phyloP scores from a whole-genome alignment of 352 stramenopile genomes.

The Saprolegnia parasitica region DNA sequence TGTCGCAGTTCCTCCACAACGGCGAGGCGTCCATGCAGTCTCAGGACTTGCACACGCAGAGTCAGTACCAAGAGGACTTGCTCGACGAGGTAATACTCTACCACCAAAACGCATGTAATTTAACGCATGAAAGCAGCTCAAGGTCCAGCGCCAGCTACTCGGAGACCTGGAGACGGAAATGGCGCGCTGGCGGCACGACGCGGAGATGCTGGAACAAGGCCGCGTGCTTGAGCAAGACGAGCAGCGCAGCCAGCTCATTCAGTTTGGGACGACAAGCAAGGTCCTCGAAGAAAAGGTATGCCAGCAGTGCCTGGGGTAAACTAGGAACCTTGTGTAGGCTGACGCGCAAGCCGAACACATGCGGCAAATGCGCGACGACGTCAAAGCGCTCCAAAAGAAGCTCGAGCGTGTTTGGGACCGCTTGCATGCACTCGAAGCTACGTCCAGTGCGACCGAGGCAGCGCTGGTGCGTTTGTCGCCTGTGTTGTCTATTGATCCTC shows the following conservation, averaged over 20 bases:
- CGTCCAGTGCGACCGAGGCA: constrained; percentile 43
- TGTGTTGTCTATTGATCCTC: not conserved
- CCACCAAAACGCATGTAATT: not conserved
- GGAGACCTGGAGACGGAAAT: constrained; percentile 67
- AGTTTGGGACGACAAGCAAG: constrained; percentile 54
- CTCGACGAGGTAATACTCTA: constrained; percentile 23
- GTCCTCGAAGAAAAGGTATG: constrained; percentile 60
- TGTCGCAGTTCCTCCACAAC: constrained; percentile 24
- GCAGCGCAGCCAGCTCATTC: constrained; percentile 67
- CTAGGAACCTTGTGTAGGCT: constrained; percentile 16
- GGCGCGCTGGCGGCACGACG: constrained; percentile 63
- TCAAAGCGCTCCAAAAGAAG: constrained; percentile 39
- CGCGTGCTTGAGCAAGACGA: constrained; percentile 69
- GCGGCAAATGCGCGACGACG: constrained; percentile 58
- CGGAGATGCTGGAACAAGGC: constrained; percentile 71
- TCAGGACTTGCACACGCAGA: constrained; percentile 12
- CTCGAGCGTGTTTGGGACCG: constrained; percentile 52
- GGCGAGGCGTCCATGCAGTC: constrained; percentile 18
- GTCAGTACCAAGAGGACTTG: constrained; percentile 23
- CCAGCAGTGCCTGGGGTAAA: not conserved
- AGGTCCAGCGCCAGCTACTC: constrained; percentile 63
- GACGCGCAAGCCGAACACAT: constrained; percentile 54
- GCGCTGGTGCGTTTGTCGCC: constrained; percentile 33
- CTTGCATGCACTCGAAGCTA: constrained; percentile 55
- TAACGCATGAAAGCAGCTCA: constrained; percentile 58